phyloP scores from a whole-genome alignment of 306 rosid species.

The Ziziphus jujuba region DNA sequence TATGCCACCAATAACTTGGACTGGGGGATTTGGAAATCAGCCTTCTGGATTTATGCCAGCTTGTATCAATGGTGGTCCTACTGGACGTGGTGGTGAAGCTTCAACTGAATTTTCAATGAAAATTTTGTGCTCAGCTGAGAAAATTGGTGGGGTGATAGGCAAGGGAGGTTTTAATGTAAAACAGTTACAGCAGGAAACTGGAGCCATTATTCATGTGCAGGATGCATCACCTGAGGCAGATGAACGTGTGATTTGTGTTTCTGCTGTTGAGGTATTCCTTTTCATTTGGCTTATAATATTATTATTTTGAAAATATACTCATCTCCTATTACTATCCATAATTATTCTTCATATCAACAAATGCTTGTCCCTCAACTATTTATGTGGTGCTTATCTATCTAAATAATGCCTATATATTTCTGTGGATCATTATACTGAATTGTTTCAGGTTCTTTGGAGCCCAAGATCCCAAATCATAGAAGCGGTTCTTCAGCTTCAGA shows the following conservation, averaged over 20 bases:
- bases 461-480: slow-evolving; percentile 36
- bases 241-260: slow-evolving; percentile 36
- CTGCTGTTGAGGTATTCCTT: slow-evolving; percentile 37
- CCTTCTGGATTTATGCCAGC: slow-evolving; percentile 16
- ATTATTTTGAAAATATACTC: not conserved
- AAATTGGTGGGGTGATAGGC: slow-evolving; percentile 46
- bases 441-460: slow-evolving; percentile 30
- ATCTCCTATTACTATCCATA: not conserved
- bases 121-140: slow-evolving; percentile 37
- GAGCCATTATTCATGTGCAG: slow-evolving; percentile 35
- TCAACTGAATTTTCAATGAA: slow-evolving; percentile 35
- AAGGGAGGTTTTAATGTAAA: slow-evolving; percentile 40
- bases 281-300: not conserved
- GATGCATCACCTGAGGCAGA: slow-evolving; percentile 29
- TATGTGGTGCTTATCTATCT: slow-evolving; percentile 3
- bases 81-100: slow-evolving; percentile 25
- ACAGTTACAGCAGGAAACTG: slow-evolving; percentile 37
- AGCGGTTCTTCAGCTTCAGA: slow-evolving; percentile 41
- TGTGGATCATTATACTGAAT: slow-evolving; percentile 16
- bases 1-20: slow-evolving; percentile 22
- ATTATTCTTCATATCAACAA: not conserved
- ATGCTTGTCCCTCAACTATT: slow-evolving; percentile 4
- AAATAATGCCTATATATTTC: not conserved
- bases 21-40: slow-evolving; percentile 16
- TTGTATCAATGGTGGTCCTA: slow-evolving; percentile 22